Evolutionary conservation across 768 basidiomycete genomes (phyloP), one percentile per base, ranked within the genome.

Genomic region (Cubamyces lactineus): DNA sequence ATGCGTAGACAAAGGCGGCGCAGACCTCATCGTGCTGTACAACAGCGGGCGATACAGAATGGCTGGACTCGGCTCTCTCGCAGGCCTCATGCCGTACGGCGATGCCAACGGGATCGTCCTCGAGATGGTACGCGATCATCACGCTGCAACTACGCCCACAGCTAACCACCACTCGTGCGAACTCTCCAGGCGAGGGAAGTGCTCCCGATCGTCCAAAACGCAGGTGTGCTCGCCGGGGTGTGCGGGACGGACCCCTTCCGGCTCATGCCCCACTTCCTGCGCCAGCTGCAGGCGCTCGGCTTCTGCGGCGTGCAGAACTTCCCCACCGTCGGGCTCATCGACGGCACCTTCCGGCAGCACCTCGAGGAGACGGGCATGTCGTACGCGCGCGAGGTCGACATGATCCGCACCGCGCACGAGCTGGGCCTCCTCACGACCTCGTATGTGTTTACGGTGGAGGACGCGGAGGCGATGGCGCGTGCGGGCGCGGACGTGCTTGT

Each of bases 331-430:
- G 66, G 66, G 5, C 66, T 64, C 26, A 64, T 67, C 49, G 66
- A 64, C 54, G 66, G 63, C 39, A 60, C 38, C 17, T 67, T 67
- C 51, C 63, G 66, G 15, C 66, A 64, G 60, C 62, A 64, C 50
- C 63, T 67, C n/a, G 66, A 64, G 46, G 66, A 67, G 60, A 67
- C 66, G 24, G 66, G 66, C n/a, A 67, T 67, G 66, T 61, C 60
- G 16, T 67, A 67, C 47, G 47, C 60, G 23, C 60, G 46, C 46
- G 66, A 67, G 52, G 66, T 67, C 38, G 66, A 64, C 34, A 67
- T 67, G 66, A 48, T 67, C 17, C 63, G 60, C 40, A 57, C 57
- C 57, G 66, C 66, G 45, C 66, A 39, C 57, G 15, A 34, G 24
- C 66, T 64, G 57, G 63, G 53, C 16, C 60, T 67, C 30, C 63